phyloP scores from a whole-genome alignment of 345 rosid genomes.

The Conringia planisiliqua region DNA sequence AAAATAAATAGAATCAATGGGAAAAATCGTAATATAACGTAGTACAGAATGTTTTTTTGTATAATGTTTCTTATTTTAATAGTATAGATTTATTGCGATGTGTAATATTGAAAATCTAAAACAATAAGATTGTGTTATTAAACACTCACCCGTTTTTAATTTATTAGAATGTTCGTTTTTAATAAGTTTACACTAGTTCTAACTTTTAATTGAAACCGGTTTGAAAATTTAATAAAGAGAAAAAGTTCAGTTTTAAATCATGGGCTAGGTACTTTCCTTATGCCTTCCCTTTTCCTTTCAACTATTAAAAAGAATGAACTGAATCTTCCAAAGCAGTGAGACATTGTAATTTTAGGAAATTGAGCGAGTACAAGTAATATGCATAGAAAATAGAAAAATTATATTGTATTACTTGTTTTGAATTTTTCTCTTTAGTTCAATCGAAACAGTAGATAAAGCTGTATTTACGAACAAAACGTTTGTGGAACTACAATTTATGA shows the following conservation, averaged over 20 bases:
- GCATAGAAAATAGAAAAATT: neutral
- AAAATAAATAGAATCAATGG: too few relatives aligned
- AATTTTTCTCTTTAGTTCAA: neutral
- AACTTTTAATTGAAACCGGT: neutral
- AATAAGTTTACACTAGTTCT: neutral
- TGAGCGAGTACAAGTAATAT: neutral
- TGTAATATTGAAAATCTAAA: too few relatives aligned
- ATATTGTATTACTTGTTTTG: neutral
- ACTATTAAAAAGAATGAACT: neutral
- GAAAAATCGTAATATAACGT: too few relatives aligned
- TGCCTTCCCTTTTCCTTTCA: slow-evolving; percentile 16
- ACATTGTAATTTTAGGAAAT: neutral
- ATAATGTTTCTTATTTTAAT: too few relatives aligned
- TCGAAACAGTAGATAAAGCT: neutral
- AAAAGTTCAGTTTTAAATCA: neutral
- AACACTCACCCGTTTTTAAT: too few relatives aligned
- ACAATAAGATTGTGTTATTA: too few relatives aligned
- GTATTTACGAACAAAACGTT: neutral
- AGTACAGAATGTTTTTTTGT: too few relatives aligned
- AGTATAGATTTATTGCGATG: too few relatives aligned
- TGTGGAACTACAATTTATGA: neutral
- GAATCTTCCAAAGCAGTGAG: neutral
- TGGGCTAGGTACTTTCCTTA: slow-evolving; percentile 7
- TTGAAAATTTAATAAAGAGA: neutral
- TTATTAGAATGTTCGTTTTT: neutral